phyloP scores from a whole-genome alignment of 805 yeast species.

The Candida insectorum region DNA sequence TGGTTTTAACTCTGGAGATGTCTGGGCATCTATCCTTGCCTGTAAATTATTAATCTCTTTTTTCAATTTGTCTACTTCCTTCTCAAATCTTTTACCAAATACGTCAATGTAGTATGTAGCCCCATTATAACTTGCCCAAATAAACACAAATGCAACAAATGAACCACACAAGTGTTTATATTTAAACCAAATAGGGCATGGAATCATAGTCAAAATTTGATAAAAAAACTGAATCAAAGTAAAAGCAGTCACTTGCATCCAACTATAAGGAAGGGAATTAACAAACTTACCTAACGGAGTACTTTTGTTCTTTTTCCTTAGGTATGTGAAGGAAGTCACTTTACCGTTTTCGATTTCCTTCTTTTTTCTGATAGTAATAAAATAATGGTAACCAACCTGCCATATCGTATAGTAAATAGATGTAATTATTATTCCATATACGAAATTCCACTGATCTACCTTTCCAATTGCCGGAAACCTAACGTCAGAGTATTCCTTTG shows the following conservation, averaged over 20 bases:
- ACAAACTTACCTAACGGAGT: slow-evolving; percentile 71
- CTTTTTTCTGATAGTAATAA: slow-evolving; percentile 76
- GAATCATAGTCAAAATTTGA: slow-evolving; percentile 80
- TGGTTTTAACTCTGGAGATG: slow-evolving; percentile 16
- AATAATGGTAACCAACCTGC: slow-evolving; percentile 89
- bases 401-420: slow-evolving; percentile 80
- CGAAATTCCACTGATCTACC: slow-evolving; percentile 63
- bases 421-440: slow-evolving; percentile 71
- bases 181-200: slow-evolving; percentile 86
- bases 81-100: slow-evolving; percentile 86
- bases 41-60: slow-evolving; percentile 68
- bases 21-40: slow-evolving; percentile 18
- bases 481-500: slow-evolving; percentile 44
- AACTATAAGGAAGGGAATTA: slow-evolving; percentile 74
- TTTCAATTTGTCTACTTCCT: slow-evolving; percentile 72
- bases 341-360: slow-evolving; percentile 83
- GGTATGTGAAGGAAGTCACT: slow-evolving; percentile 82
- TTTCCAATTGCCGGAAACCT: slow-evolving; percentile 82
- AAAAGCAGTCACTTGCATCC: slow-evolving; percentile 83
- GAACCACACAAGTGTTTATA: slow-evolving; percentile 62
- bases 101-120: slow-evolving; percentile 92
- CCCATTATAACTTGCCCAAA: slow-evolving; percentile 84
- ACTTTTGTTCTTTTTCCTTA: slow-evolving; percentile 68
- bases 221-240: slow-evolving; percentile 83
- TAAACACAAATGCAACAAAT: slow-evolving; percentile 70